Conservation (phyloP, 371 early-diverging fungal genomes). For the Mortierella polycephala region DNA sequence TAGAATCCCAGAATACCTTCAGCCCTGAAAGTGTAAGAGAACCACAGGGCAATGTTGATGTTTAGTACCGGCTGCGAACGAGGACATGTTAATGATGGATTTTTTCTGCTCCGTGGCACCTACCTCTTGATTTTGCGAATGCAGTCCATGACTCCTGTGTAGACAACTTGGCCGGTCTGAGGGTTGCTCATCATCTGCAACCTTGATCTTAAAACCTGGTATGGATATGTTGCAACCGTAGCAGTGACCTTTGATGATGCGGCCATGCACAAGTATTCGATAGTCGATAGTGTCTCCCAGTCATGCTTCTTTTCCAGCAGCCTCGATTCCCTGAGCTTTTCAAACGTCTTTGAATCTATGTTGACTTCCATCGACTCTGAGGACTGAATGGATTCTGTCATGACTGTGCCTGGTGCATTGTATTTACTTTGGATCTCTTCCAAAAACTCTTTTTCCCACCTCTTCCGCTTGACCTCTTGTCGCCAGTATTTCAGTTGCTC, state of each 20-base stretch:
- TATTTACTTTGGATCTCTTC: constrained; percentile 29
- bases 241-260: constrained; percentile 90
- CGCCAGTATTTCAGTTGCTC: constrained; percentile 91
- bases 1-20: constrained; percentile 93
- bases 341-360: constrained; percentile 29
- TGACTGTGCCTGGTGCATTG: constrained; percentile 6
- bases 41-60: not conserved
- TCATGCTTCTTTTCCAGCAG: constrained; percentile 50
- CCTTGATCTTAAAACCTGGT: constrained; percentile 91
- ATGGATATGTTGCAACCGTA: constrained; percentile 91
- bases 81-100: not conserved
- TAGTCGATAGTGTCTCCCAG: constrained; percentile 59
- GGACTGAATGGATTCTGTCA: not conserved
- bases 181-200: constrained; percentile 73
- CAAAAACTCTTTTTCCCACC: constrained; percentile 49
- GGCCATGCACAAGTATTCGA: constrained; percentile 89
- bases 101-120: constrained; percentile 7
- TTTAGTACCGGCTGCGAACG: too few relatives aligned
- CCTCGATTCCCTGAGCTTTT: constrained; percentile 20
- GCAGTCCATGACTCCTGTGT: constrained; percentile 77
- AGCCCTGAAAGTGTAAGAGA: constrained; percentile 29
- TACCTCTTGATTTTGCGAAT: constrained; percentile 74
- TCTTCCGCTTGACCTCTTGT: constrained; percentile 52
- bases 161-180: constrained; percentile 50
- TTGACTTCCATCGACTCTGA: constrained; percentile 6